These are phyloP conservation scores for Miscanthus lutarioriparius DNA, from an alignment of 176 grass and related monocot species.

Conservation along the genomic window DNA sequence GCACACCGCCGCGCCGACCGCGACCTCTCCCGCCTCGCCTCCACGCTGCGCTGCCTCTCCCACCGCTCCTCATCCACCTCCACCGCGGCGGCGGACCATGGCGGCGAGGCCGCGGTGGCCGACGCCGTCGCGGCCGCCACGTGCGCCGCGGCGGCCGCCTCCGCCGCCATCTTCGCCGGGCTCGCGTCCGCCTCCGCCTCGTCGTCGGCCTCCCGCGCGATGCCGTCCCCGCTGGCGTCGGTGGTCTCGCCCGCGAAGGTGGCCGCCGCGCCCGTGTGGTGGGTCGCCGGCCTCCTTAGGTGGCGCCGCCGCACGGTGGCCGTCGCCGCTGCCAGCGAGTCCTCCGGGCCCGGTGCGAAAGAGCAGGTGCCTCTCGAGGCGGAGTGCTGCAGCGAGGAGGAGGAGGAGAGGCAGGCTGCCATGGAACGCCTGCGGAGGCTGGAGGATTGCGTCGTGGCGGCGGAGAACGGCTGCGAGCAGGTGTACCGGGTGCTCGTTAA, in stretches of 20 bases:
- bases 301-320: slow-evolving; percentile 59
- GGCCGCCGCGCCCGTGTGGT: slow-evolving; percentile 54
- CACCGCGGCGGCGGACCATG: not conserved
- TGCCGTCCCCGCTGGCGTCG: not conserved
- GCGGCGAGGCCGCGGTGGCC: slow-evolving; percentile 39
- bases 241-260: slow-evolving; percentile 32
- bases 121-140: slow-evolving; percentile 45
- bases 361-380: not conserved
- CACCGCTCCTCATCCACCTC: not conserved
- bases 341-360: not conserved
- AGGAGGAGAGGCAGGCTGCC: slow-evolving; percentile 51
- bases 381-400: slow-evolving; percentile 45
- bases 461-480: slow-evolving; percentile 57
- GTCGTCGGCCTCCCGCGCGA: slow-evolving; percentile 33
- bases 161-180: slow-evolving; percentile 51
- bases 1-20: slow-evolving; percentile 44
- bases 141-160: slow-evolving; percentile 42
- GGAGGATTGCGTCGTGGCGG: slow-evolving; percentile 52
- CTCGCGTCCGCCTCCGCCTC: slow-evolving; percentile 53
- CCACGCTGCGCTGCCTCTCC: slow-evolving; percentile 39
- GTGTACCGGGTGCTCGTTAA: slow-evolving; percentile 67
- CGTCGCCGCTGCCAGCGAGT: slow-evolving; percentile 19
- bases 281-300: slow-evolving; percentile 61
- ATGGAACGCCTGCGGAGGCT: slow-evolving; percentile 48
- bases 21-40: slow-evolving; percentile 48